phyloP scores from a whole-genome alignment of 2,329 filamentous ascomycete genomes.

The Ciborinia camelliae region DNA sequence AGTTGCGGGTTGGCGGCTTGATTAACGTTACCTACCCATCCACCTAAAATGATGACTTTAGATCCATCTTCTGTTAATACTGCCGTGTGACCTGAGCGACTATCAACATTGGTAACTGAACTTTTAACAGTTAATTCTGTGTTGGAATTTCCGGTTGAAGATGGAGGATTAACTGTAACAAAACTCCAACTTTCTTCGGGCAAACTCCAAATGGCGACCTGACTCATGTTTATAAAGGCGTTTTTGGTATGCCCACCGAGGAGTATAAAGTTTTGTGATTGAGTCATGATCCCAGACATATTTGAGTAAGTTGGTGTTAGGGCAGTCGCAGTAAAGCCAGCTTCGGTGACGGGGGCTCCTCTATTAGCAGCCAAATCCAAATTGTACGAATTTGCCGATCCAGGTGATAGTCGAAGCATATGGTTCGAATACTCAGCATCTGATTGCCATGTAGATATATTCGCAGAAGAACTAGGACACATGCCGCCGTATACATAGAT shows the following conservation, averaged over 20 bases:
- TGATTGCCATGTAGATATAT: constrained; percentile 57
- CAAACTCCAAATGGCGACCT: constrained; percentile 79
- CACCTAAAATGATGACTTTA: constrained; percentile 76
- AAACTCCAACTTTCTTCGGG: constrained; percentile 88
- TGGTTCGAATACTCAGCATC: constrained; percentile 73
- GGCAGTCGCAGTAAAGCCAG: constrained; percentile 79
- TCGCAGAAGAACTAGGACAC: constrained; percentile 60
- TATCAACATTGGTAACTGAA: constrained; percentile 49
- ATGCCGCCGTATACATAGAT: constrained; percentile 73
- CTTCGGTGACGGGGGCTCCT: constrained; percentile 70
- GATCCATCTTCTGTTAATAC: constrained; percentile 75
- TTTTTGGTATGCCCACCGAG: constrained; percentile 78
- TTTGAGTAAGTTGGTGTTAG: constrained; percentile 69
- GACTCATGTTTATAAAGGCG: constrained; percentile 93
- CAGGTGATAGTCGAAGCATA: constrained; percentile 65
- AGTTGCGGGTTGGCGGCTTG: constrained; percentile 80
- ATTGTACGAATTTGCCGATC: constrained; percentile 40
- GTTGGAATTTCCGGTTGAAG: constrained; percentile 37
- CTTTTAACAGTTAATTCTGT: constrained; percentile 56
- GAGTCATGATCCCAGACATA: constrained; percentile 60
- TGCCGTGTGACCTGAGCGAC: constrained; percentile 84
- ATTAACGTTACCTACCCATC: constrained; percentile 82
- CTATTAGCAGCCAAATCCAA: constrained; percentile 45
- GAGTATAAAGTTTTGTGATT: constrained; percentile 75
- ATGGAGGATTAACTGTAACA: constrained; percentile 56